These are phyloP conservation scores for Chenopodium quinoa DNA, from an alignment of 148 eudicot species.

Conservation along the genomic window DNA sequence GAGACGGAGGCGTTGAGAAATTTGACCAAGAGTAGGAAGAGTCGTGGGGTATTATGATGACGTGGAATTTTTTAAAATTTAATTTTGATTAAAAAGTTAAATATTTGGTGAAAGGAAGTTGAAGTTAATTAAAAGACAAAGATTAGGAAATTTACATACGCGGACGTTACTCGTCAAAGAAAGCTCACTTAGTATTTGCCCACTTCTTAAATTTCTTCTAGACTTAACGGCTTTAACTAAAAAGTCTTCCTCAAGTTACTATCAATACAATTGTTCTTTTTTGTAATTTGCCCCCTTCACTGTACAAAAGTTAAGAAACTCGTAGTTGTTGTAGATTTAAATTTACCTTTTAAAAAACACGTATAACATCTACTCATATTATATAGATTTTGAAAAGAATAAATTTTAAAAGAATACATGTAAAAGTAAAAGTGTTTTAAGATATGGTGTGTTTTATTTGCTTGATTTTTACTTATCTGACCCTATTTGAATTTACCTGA, in stretches of 20 bases:
- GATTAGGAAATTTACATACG: slow-evolving; percentile 25
- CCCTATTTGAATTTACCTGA: too few species aligned
- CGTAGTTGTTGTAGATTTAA: too few species aligned
- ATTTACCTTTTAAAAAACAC: too few species aligned
- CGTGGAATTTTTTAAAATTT: not conserved
- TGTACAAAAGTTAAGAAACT: too few species aligned
- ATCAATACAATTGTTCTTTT: not conserved
- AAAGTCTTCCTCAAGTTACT: not conserved
- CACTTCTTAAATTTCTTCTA: slow-evolving; percentile 1
- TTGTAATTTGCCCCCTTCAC: not conserved
- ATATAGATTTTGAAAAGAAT: too few species aligned
- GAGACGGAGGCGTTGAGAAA: slow-evolving; percentile 20
- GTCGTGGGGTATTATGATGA: slow-evolving; percentile 10
- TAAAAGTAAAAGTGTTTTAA: too few species aligned
- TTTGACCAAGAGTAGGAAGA: slow-evolving; percentile 14
- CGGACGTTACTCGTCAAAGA: slow-evolving; percentile 45
- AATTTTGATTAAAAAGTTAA: too few species aligned
- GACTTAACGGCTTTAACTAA: slow-evolving; percentile 15
- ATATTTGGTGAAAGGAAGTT: not conserved
- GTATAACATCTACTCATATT: too few species aligned
- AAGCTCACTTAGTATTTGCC: slow-evolving; percentile 16
- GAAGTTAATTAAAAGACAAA: slow-evolving; percentile 4
- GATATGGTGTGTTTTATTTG: too few species aligned
- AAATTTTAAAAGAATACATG: too few species aligned
- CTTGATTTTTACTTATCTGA: too few species aligned